These are phyloP conservation scores for Hepatocystis sp. DNA, from an alignment of 169 alveolate genomes.

Conservation along the genomic window DNA sequence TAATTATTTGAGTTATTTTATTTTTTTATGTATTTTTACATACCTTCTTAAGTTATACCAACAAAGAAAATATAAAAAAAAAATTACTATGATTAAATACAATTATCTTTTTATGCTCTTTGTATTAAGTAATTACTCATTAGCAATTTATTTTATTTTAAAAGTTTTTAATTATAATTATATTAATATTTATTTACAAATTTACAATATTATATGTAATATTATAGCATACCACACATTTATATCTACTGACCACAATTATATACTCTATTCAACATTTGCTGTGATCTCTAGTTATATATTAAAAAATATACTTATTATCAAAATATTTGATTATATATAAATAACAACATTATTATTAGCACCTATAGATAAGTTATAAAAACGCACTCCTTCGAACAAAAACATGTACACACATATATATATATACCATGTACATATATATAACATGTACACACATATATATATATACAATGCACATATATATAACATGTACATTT, in stretches of 20 bases:
- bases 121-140: constrained; percentile 56
- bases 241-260: constrained; percentile 46
- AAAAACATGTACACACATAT: too few species aligned
- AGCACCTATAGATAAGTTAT: too few species aligned
- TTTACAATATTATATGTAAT: constrained; percentile 47
- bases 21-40: constrained; percentile 50
- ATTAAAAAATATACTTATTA: constrained; percentile 34
- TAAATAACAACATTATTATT: constrained; percentile 9
- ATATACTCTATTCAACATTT: constrained; percentile 43
- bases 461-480: too few species aligned
- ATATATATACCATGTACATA: too few species aligned
- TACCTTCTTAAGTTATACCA: constrained; percentile 55
- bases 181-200: constrained; percentile 53
- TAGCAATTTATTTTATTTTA: constrained; percentile 43
- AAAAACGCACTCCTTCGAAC: too few species aligned
- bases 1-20: constrained; percentile 34
- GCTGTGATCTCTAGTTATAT: constrained; percentile 52
- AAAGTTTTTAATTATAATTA: constrained; percentile 62
- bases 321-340: constrained; percentile 23
- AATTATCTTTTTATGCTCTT: constrained; percentile 73
- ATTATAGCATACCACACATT: constrained; percentile 65
- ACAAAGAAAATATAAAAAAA: constrained; percentile 24
- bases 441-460: too few species aligned
- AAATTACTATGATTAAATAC: constrained; percentile 57
- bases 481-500: too few species aligned